Conservation (phyloP, 129 eudicot genomes). For the Chrysanthemum lavandulifolium region DNA sequence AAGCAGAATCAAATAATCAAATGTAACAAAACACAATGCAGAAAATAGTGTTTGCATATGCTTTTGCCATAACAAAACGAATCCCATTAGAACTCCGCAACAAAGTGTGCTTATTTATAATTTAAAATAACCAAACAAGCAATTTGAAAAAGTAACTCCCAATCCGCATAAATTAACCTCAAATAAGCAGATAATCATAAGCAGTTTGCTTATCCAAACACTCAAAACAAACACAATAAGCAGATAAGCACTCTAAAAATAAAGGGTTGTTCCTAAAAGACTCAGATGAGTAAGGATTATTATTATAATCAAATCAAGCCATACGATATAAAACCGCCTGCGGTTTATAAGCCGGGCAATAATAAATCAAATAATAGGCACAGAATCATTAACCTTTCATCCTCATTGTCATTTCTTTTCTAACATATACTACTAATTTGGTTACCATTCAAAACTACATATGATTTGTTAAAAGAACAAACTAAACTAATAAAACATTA, state of each 20-base stretch:
- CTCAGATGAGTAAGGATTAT: constrained; percentile 14
- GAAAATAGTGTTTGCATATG: no score
- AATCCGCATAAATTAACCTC: no score
- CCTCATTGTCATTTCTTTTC: constrained; percentile 1
- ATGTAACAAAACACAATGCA: no score
- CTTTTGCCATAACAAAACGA: no score
- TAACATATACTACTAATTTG: background rate
- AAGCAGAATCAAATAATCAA: background rate
- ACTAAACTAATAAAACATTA: background rate
- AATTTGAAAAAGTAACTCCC: no score
- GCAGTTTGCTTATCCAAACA: no score
- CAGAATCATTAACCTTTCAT: constrained; percentile 2
- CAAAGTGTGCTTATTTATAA: no score
- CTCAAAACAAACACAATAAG: no score
- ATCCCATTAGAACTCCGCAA: no score
- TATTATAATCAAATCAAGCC: constrained; percentile 10
- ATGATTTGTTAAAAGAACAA: background rate
- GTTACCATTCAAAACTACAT: background rate
- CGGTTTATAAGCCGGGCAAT: constrained; percentile 8
- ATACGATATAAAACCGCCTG: background rate
- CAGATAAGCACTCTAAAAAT: background rate
- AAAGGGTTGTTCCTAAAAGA: background rate
- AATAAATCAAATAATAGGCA: background rate
- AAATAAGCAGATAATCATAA: no score
- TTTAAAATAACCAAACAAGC: no score